phyloP scores from a whole-genome alignment of 306 rosid species.

The Crotalaria pallida region DNA sequence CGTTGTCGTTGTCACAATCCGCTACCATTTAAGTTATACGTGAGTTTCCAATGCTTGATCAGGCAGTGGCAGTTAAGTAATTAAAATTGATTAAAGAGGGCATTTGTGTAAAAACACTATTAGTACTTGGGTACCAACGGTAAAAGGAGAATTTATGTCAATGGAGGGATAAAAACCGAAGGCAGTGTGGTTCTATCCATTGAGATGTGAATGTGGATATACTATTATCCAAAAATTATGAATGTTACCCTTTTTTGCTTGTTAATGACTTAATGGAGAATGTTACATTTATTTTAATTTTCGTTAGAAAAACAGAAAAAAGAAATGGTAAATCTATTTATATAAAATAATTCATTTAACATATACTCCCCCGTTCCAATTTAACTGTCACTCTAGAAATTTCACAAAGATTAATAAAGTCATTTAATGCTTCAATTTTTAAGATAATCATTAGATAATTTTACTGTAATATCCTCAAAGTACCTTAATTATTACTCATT shows the following conservation, averaged over 20 bases:
- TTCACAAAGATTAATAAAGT: too few species aligned
- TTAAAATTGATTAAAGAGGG: not conserved
- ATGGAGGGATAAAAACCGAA: too few species aligned
- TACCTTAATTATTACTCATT: too few species aligned
- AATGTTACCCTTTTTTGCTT: not conserved
- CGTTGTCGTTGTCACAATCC: constrained; percentile 52
- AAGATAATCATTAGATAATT: too few species aligned
- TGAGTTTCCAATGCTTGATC: not conserved
- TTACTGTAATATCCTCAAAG: too few species aligned
- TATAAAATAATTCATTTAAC: not conserved
- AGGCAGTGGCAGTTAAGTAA: constrained; percentile 5
- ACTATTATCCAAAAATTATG: not conserved
- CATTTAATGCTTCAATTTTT: too few species aligned
- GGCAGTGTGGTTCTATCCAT: too few species aligned
- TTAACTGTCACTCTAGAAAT: too few species aligned
- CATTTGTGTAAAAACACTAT: not conserved
- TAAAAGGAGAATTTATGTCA: too few species aligned
- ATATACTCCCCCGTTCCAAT: too few species aligned
- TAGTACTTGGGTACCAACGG: not conserved
- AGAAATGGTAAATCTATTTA: not conserved
- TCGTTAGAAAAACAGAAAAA: not conserved
- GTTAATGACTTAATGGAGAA: too few species aligned
- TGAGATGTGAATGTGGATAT: not conserved
- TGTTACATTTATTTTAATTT: too few species aligned
- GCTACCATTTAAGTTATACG: not conserved